phyloP scores from a whole-genome alignment of 2,329 filamentous ascomycete genomes.

The Xylariaceae sp. region DNA sequence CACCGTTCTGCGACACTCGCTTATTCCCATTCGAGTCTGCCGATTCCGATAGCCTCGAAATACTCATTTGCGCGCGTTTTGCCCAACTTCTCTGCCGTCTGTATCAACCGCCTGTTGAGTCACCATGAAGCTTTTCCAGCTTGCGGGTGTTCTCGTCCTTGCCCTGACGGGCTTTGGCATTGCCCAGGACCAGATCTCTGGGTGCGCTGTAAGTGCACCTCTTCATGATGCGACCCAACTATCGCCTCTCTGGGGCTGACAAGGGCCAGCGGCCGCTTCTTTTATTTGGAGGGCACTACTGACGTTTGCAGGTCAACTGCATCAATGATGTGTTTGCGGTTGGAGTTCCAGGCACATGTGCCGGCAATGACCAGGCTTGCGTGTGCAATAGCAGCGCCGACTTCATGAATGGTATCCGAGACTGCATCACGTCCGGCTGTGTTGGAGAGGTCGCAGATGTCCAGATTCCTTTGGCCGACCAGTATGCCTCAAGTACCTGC shows the following conservation, averaged over 20 bases:
- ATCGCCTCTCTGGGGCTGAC: background rate
- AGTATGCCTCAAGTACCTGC: slow-evolving; percentile 29
- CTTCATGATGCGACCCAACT: background rate
- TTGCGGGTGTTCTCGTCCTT: slow-evolving; percentile 12
- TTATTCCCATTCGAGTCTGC: slow-evolving; percentile 12
- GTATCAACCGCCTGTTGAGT: slow-evolving; percentile 20
- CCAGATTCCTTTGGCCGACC: slow-evolving; percentile 29
- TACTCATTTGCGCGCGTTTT: no score
- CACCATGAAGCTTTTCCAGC: slow-evolving; percentile 18
- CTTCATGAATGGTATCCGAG: slow-evolving; percentile 36
- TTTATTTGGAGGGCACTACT: slow-evolving; percentile 6
- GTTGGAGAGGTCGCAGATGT: slow-evolving; percentile 23
- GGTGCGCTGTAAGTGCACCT: slow-evolving; percentile 25
- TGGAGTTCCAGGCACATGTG: slow-evolving; percentile 24
- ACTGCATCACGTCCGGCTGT: slow-evolving; percentile 38
- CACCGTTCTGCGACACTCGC: slow-evolving; percentile 9
- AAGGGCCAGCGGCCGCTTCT: background rate
- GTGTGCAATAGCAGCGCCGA: slow-evolving; percentile 36
- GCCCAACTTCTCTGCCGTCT: slow-evolving; percentile 10
- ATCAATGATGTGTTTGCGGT: slow-evolving; percentile 26
- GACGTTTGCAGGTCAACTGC: slow-evolving; percentile 25
- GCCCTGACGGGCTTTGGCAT: slow-evolving; percentile 19
- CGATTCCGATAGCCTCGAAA: no score
- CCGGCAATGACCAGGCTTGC: slow-evolving; percentile 33
- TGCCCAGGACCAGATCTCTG: slow-evolving; percentile 20